Base-by-base conservation (phyloP, 176 grass and related monocot species). In the Secale cereale region DNA sequence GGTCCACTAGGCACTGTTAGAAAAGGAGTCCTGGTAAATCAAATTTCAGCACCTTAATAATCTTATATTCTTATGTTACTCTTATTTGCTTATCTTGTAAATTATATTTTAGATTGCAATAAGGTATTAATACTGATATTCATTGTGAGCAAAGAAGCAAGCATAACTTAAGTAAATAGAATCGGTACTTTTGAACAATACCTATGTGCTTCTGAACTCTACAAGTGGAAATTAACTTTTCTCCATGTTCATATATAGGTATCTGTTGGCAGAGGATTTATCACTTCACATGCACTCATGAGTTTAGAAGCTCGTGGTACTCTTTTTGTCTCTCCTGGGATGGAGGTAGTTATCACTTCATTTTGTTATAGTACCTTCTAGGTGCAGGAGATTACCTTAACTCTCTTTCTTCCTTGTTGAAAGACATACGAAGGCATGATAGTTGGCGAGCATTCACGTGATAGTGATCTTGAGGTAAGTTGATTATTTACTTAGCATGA, bases 371-470 rank as follows among this genome's bases (percentile, higher is more conserved):
- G 60, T 83, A 73, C 50, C 56, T 64, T 72, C 29, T 77, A 45
- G 35, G 27, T 14, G 17, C 4, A 36, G 50, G 43, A 71, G 25
- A 60, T 66, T 78, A 40, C 25, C 59, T 86, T 77, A 74, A 61
- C 45, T 52, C 41, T 84, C 27, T 80, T 71, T 84, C 31, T 60
- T 86, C 35, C 57, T 69, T 82, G 45, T 69, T 71, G 26, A 40
- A 90, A 98, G 97, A 69, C 97, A 57, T 99, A 99, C 17, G 97
- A 99, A 66, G 93, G 97, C 41, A 99, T 99, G 97, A 88, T 99
- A 74, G 88, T 99, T 33, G 97, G 97, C 28, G 97, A 99, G 85
- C 93, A 99, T 76, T 99, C 97, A 35, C 97, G 93, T 31, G 97
- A 99, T 88, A 89, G 77, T 86, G 97, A 99, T 94, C 97, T 99